Evolutionary conservation across 352 stramenopile species (phyloP).

Genomic region (Peronospora destructor): DNA sequence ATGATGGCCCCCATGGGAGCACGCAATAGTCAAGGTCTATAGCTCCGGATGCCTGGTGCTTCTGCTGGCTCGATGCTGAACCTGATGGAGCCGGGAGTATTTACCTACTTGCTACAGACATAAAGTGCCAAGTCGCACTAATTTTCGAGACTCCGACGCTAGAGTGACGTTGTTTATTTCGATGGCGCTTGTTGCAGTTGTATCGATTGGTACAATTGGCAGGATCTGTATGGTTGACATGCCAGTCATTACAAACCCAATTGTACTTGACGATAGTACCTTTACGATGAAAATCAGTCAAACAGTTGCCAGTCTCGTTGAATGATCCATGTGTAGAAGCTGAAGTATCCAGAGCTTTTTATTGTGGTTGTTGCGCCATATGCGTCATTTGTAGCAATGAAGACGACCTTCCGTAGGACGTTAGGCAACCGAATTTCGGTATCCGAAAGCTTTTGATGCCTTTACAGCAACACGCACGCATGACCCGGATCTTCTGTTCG

Average conservation of each 20-base stretch:
- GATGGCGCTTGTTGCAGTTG: constrained; percentile 14
- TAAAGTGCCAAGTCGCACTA: constrained; percentile 10
- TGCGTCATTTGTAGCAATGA: constrained; percentile 20
- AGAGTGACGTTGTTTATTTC: background rate
- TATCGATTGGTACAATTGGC: constrained; percentile 5
- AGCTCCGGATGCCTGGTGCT: constrained; percentile 30
- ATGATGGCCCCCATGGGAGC: constrained; percentile 1
- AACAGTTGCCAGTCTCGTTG: background rate
- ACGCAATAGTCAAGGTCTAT: constrained; percentile 6
- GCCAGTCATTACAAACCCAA: background rate
- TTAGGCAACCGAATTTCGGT: constrained; percentile 5
- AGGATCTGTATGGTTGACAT: constrained; percentile 1
- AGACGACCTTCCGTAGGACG: background rate
- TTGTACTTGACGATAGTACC: background rate
- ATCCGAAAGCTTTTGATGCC: constrained; percentile 4
- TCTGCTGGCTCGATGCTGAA: constrained; percentile 13
- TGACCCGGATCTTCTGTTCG: constrained; percentile 15
- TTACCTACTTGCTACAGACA: background rate
- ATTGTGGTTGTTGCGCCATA: constrained; percentile 5
- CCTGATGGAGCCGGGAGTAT: constrained; percentile 10
- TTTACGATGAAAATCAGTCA: no score
- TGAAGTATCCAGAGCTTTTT: constrained; percentile 6
- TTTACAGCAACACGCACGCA: constrained; percentile 14
- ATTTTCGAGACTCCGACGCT: constrained; percentile 3
- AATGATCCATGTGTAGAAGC: background rate